Evolutionary conservation across 2,329 filamentous ascomycete species (phyloP), one percentile per base, ranked within the genome.

Genomic region (Hypoxylon sp.): DNA sequence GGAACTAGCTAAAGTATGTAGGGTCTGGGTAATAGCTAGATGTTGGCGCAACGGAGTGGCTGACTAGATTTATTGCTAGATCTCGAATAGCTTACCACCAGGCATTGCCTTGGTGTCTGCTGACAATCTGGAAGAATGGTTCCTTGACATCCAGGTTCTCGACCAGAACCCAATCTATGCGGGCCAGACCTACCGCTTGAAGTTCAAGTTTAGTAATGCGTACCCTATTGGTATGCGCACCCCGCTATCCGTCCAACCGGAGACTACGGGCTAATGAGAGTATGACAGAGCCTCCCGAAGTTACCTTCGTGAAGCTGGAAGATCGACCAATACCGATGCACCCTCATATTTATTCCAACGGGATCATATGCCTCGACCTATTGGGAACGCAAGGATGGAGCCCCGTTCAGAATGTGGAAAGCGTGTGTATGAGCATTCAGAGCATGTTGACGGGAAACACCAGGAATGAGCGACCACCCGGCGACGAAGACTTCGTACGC

Each of bases 381-480:
- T 89, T 99, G 8, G 94, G 94, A 58, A 85, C 88, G 9, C 91
- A 94, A 71, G 96, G 96, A 63, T 99, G 96, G 96, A 96, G 92
- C 52, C 96, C 96, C 0, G 95, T 99, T 0, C 96, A 99, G 79
- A 98, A 95, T 66, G 96, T 98, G 8, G 95, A 98, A 84, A 97
- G 92, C 76, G 91, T 99, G 26, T 98, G 94, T 84, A 96, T 99
- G 88, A 97, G 94, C 80, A 88, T 99, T 60, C 96, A 99, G 82
- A 97, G 94, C 83, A 99, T 99, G 96, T 82, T 99, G 77, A 98
- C 96, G 1, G 94, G 95, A 68, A 99, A 99, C 80, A 91, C 89
- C 10, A 95, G 94, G 82, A 91, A 95, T 76, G 94, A 98, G 81
- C 87, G 96, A 35, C 96, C 96, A 0, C 91, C 92, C 0, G 96